Percentiles rank a stretch among this genome's conserved stretches.
These are phyloP conservation scores for Exophiala alcalophila DNA, from an alignment of 2,329 filamentous ascomycete genomes.

Conservation along the genomic window DNA sequence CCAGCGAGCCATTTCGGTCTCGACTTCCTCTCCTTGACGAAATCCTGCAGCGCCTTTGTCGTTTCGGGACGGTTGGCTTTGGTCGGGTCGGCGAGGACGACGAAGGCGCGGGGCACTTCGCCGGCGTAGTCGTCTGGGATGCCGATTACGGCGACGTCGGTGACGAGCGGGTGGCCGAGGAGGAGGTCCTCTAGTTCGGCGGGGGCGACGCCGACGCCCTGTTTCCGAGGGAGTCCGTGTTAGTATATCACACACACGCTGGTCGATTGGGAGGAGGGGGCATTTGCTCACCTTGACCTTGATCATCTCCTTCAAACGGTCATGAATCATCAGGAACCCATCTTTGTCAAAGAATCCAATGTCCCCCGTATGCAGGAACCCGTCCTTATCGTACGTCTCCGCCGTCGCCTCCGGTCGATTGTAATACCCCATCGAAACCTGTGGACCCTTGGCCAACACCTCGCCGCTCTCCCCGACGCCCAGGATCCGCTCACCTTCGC, in stretches of 20 bases:
- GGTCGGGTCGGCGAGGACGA: slow-evolving; percentile 41
- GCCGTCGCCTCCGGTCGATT: slow-evolving; percentile 68
- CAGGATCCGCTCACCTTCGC: slow-evolving; percentile 2
- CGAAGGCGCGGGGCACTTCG: slow-evolving; percentile 57
- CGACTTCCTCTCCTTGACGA: slow-evolving; percentile 65
- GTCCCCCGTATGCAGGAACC: slow-evolving; percentile 62
- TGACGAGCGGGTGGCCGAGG: slow-evolving; percentile 56
- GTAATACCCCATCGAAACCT: slow-evolving; percentile 59
- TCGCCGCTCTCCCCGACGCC: slow-evolving; percentile 11
- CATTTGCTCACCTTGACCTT: slow-evolving; percentile 6
- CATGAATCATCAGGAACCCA: slow-evolving; percentile 49
- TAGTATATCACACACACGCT: too few relatives aligned
- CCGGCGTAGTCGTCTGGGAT: slow-evolving; percentile 55
- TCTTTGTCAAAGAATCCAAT: slow-evolving; percentile 55
- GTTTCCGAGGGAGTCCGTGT: too few relatives aligned
- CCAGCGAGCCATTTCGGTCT: slow-evolving; percentile 42
- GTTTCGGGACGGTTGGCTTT: slow-evolving; percentile 27
- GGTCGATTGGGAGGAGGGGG: slow-evolving; percentile 51
- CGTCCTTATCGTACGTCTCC: slow-evolving; percentile 62
- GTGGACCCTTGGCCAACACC: slow-evolving; percentile 14
- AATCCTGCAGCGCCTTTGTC: slow-evolving; percentile 51
- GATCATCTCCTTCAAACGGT: slow-evolving; percentile 27
- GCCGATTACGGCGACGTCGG: slow-evolving; percentile 57
- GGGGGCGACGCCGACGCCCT: slow-evolving; percentile 61
- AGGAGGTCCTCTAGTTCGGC: slow-evolving; percentile 63